Percentiles rank a stretch among this genome's conserved stretches.
Conservation (phyloP, 78 protist species). For the Guillardia theta region DNA sequence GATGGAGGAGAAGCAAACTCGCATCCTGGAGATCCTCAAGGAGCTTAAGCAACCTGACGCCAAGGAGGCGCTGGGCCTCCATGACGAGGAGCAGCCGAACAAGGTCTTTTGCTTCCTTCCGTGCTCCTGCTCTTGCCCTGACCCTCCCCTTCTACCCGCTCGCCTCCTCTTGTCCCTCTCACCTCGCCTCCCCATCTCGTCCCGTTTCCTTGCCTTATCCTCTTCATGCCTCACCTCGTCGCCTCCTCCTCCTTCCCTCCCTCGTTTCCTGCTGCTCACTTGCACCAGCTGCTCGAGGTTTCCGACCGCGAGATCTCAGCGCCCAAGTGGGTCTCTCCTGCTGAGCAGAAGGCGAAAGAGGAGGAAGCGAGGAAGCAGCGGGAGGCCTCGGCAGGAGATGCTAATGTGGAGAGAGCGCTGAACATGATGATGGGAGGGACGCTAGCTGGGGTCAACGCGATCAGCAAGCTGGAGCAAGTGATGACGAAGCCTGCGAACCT, state of each 20-base stretch:
- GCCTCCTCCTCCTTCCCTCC: not conserved
- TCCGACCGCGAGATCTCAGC: not conserved
- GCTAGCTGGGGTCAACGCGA: not conserved
- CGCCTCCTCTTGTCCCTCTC: not conserved
- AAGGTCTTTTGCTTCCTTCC: no score
- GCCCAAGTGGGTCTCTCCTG: not conserved
- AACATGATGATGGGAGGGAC: conserved; percentile 26
- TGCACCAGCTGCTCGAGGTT: not conserved
- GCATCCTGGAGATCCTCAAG: not conserved
- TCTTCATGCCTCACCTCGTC: not conserved
- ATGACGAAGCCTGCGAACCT: not conserved
- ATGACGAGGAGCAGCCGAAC: no score
- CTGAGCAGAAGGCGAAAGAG: not conserved
- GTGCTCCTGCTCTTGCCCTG: not conserved
- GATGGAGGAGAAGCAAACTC: not conserved
- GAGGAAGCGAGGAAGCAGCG: not conserved
- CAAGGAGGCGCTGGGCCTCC: no score
- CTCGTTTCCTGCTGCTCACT: not conserved
- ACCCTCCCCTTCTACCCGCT: not conserved
- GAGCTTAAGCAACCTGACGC: no score
- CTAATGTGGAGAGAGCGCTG: not conserved
- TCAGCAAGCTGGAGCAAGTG: not conserved
- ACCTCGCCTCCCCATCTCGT: not conserved
- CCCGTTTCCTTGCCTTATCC: not conserved
- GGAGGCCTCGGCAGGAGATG: not conserved